Evolutionary conservation across 176 grass and related monocot genomes (phyloP), one percentile per base, ranked within the genome.

Genomic region (sorghum (Sorghum bicolor)): DNA sequence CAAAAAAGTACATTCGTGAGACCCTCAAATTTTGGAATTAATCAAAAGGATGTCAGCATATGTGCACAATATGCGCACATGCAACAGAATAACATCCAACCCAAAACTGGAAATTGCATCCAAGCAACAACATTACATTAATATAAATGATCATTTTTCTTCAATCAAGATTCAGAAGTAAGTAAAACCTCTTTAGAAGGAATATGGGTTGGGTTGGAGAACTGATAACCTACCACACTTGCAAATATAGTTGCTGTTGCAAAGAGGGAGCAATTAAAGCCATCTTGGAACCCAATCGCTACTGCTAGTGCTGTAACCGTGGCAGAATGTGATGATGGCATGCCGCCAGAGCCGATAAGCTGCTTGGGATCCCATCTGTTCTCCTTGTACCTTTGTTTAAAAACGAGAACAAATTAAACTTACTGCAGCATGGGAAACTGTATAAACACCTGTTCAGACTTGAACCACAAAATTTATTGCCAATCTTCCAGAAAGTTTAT

Each of bases 301-400:
- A 90, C 83, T 29, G 94, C 88, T 68, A 97, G 70, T 55, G 94
- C 92, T 66, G 94, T 94, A 81, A 97, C 94, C 2, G 94, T 97
- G 2, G 92, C 85, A 40, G 94, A 97, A 87, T 97, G 94, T n/a
- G 94, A 97, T 5, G 94, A 97, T 11, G 94, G 94, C 94, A 97
- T 97, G 78, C 94, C 94, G 26, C 94, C 94, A 1, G 94, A 97
- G 55, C 89, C 92, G 7, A 97, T 65, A 64, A 97, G 92, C 84
- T 75, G 89, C 83, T 97, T 97, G 25, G 92, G 88, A 87, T 97
- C 94, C 94, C 94, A 97, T 69, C 92, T 89, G 12, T 97, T 92
- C 77, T 97, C 94, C 85, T 94, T 97, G 41, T 97, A 97, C 94
- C 94, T 97, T 76, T 57, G 22, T 64, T 74, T 84, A 11, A 85